These are phyloP conservation scores for Amaranthus tricolor DNA, from an alignment of 179 eudicot species.

Conservation along the genomic window DNA sequence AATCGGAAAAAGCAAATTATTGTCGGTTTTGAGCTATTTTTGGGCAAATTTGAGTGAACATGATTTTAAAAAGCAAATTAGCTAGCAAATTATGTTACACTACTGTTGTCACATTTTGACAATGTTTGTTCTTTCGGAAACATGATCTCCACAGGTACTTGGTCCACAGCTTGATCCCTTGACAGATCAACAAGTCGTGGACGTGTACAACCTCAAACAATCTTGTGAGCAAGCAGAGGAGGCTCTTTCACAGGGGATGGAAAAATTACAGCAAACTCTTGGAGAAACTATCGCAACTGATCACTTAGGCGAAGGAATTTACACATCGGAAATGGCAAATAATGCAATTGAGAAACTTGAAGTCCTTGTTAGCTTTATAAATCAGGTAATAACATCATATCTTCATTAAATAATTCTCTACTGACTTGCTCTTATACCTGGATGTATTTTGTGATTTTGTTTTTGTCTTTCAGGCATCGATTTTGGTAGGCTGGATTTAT, in stretches of 20 bases:
- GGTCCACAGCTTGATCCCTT: slow-evolving; percentile 68
- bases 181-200: slow-evolving; percentile 58
- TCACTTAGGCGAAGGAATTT: slow-evolving; percentile 60
- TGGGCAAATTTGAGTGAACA: too few species aligned
- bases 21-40: background rate
- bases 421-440: too few species aligned
- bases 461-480: too few species aligned
- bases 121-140: background rate
- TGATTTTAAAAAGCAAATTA: too few species aligned
- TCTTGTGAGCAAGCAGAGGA: slow-evolving; percentile 98
- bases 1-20: too few species aligned
- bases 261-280: slow-evolving; percentile 67
- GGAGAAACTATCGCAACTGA: slow-evolving; percentile 64
- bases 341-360: slow-evolving; percentile 73
- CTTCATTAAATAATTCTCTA: background rate
- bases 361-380: slow-evolving; percentile 67
- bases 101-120: background rate
- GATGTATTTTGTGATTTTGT: too few species aligned
- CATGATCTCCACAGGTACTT: slow-evolving; percentile 51
- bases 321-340: slow-evolving; percentile 52
- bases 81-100: too few species aligned
- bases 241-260: slow-evolving; percentile 95
- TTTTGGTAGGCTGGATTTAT: too few species aligned
- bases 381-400: slow-evolving; percentile 61
- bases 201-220: slow-evolving; percentile 61